These are phyloP conservation scores for Platismatia glauca DNA, from an alignment of 495 filamentous ascomycete species.

Conservation along the genomic window DNA sequence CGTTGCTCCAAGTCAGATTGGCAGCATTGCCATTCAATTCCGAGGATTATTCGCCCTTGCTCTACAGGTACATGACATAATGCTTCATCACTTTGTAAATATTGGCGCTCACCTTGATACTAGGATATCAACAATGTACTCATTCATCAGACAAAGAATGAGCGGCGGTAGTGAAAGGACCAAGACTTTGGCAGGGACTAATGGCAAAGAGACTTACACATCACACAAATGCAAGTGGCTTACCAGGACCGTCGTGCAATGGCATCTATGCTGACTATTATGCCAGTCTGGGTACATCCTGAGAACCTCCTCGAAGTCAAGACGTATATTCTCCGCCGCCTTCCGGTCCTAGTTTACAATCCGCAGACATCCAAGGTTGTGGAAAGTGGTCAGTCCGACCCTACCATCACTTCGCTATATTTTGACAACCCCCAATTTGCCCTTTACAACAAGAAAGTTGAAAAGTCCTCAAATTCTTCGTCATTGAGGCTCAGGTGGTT, in stretches of 20 bases:
- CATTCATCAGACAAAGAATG: slow-evolving; percentile 76
- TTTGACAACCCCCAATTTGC: slow-evolving; percentile 83
- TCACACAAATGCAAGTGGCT: slow-evolving; percentile 70
- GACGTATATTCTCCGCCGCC: slow-evolving; percentile 79
- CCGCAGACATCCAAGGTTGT: slow-evolving; percentile 70
- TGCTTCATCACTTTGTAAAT: background rate
- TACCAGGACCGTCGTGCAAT: slow-evolving; percentile 57
- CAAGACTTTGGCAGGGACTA: slow-evolving; percentile 33
- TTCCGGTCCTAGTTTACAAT: slow-evolving; percentile 89
- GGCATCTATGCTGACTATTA: slow-evolving; percentile 34
- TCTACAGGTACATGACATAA: slow-evolving; percentile 49
- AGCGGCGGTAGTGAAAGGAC: slow-evolving; percentile 43
- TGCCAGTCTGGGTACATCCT: slow-evolving; percentile 78
- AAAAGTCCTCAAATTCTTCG: slow-evolving; percentile 62
- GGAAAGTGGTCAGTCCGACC: slow-evolving; percentile 67
- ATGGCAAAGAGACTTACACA: slow-evolving; percentile 61
- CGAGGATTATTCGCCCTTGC: slow-evolving; percentile 83
- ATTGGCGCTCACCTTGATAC: background rate
- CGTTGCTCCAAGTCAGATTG: slow-evolving; percentile 81
- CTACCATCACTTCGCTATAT: slow-evolving; percentile 89
- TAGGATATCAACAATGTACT: slow-evolving; percentile 86
- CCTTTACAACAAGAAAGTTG: slow-evolving; percentile 78
- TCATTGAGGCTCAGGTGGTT: slow-evolving; percentile 89
- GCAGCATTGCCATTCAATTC: slow-evolving; percentile 86
- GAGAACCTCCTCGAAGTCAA: slow-evolving; percentile 96